Evolutionary conservation across 2,329 filamentous ascomycete species (phyloP).

Genomic region (Claviceps fusiformis): DNA sequence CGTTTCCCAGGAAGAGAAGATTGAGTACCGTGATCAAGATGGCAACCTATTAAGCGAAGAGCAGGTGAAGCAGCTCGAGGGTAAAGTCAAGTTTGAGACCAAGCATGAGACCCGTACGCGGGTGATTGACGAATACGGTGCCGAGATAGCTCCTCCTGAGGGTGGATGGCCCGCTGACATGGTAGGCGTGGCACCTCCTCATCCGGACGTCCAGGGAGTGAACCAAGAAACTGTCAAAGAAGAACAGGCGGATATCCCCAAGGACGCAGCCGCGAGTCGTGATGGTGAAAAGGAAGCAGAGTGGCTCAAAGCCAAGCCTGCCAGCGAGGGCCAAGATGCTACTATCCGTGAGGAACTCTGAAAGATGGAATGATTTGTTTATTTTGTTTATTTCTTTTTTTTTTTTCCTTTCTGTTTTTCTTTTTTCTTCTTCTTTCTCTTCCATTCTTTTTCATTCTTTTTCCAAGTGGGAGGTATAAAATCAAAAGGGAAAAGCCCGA

Average conservation of each 20-base stretch:
- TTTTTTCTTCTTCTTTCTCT: background rate
- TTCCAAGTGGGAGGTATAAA: background rate
- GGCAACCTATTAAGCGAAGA: constrained; percentile 78
- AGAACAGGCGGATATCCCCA: constrained; percentile 24
- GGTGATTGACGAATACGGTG: constrained; percentile 65
- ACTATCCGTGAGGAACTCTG: constrained; percentile 28
- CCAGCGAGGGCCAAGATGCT: constrained; percentile 48
- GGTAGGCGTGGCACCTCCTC: constrained; percentile 39
- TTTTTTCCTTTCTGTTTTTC: background rate
- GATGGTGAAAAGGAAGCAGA: constrained; percentile 47
- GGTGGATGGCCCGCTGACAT: constrained; percentile 25
- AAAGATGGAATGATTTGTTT: constrained; percentile 1
- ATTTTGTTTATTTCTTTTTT: background rate
- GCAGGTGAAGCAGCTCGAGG: constrained; percentile 71
- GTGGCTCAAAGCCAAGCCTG: constrained; percentile 43
- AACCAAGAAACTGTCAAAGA: constrained; percentile 42
- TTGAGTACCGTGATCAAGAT: constrained; percentile 72
- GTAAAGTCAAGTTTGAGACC: constrained; percentile 91
- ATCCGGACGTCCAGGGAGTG: constrained; percentile 47
- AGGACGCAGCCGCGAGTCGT: constrained; percentile 33
- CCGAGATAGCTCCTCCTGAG: constrained; percentile 47
- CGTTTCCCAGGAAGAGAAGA: constrained; percentile 55
- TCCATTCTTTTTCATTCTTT: background rate
- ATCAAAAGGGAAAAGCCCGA: background rate
- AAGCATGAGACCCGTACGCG: constrained; percentile 90